phyloP scores from a whole-genome alignment of 2,329 filamentous ascomycete species.

The Cercospora brassicicola region DNA sequence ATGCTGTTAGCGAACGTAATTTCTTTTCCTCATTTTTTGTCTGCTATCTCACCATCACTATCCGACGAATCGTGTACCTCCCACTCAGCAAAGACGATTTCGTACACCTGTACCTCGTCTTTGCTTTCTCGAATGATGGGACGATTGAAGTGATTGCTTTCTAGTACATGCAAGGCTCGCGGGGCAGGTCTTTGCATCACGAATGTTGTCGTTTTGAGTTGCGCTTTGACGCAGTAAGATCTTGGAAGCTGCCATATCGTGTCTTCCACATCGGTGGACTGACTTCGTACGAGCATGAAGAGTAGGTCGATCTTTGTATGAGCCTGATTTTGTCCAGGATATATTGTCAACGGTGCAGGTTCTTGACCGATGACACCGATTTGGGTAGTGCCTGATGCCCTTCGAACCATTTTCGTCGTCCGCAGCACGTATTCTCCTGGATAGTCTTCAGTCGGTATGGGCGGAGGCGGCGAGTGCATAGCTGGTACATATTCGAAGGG shows the following conservation, averaged over 20 bases:
- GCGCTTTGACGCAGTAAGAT: slow-evolving; percentile 12
- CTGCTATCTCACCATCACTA: slow-evolving; percentile 14
- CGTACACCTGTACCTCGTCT: slow-evolving; percentile 2
- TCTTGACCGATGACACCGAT: slow-evolving; percentile 22
- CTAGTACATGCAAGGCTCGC: slow-evolving; percentile 7
- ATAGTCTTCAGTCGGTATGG: slow-evolving; percentile 17
- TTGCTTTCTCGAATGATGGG: slow-evolving; percentile 12
- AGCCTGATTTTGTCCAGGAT: not conserved
- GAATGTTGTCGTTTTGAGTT: slow-evolving; percentile 17
- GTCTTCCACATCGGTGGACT: not conserved
- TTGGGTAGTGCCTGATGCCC: not conserved
- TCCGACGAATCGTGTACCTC: slow-evolving; percentile 14
- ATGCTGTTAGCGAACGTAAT: not conserved
- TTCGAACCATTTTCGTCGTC: slow-evolving; percentile 6
- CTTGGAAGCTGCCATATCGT: not conserved
- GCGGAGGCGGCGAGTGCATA: not conserved
- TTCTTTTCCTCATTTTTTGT: too few relatives aligned
- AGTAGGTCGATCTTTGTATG: slow-evolving; percentile 11
- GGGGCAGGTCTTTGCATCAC: slow-evolving; percentile 12
- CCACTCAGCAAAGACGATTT: slow-evolving; percentile 11
- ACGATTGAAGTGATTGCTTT: not conserved
- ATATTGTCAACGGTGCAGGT: slow-evolving; percentile 7
- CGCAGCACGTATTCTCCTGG: slow-evolving; percentile 19
- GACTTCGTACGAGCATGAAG: not conserved
- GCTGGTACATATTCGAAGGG: slow-evolving; percentile 14